phyloP scores from a whole-genome alignment of 371 early-diverging fungal species.

The Actinomucor elegans region DNA sequence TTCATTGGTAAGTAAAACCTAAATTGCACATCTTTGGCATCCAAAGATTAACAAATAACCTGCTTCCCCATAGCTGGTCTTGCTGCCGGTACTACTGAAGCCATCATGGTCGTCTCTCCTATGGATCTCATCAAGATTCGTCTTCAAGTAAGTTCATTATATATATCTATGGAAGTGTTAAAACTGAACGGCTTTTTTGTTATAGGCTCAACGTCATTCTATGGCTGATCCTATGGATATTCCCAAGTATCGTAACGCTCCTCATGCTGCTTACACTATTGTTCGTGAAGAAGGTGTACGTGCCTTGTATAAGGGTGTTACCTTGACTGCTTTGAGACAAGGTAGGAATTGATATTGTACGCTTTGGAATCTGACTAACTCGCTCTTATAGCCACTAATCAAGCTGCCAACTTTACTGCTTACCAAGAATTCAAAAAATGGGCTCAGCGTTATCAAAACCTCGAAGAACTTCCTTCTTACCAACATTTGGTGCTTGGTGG shows the following conservation, averaged over 20 bases:
- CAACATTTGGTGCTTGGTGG: constrained; percentile 91
- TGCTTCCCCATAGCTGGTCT: constrained; percentile 84
- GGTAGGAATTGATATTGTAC: constrained; percentile 38
- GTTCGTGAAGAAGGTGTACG: constrained; percentile 89
- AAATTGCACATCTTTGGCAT: too few species aligned
- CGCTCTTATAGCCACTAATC: constrained; percentile 84
- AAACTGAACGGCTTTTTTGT: neutral
- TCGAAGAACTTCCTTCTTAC: constrained; percentile 88
- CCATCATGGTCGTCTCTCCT: constrained; percentile 95
- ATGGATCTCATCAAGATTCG: constrained; percentile 98
- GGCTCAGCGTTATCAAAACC: constrained; percentile 62
- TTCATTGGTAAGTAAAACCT: constrained; percentile 84
- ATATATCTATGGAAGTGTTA: neutral
- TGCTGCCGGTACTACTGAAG: constrained; percentile 95
- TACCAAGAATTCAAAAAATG: constrained; percentile 90
- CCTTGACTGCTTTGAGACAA: constrained; percentile 93
- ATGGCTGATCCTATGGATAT: constrained; percentile 96
- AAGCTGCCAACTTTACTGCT: constrained; percentile 97
- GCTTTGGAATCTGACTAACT: too few species aligned
- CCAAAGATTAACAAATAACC: too few species aligned
- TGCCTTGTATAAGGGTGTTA: constrained; percentile 95
- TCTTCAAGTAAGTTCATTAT: constrained; percentile 59
- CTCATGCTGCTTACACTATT: constrained; percentile 91
- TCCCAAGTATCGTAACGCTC: constrained; percentile 95
- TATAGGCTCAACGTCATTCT: constrained; percentile 88